These are phyloP conservation scores for Zygosaccharomyces lentus DNA, from an alignment of 805 yeast genomes.

Conservation along the genomic window DNA sequence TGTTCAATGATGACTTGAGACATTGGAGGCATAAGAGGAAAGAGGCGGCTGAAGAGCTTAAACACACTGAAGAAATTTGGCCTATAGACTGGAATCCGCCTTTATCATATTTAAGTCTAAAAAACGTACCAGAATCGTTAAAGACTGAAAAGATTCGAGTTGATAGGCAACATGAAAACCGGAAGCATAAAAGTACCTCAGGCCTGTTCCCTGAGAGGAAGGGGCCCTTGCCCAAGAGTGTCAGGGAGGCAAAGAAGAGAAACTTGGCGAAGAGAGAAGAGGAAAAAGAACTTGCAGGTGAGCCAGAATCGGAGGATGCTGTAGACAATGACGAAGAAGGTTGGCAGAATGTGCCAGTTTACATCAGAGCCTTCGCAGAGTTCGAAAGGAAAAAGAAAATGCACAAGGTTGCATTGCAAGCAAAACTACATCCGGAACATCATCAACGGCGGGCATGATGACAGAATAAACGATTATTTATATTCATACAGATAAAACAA, in stretches of 20 bases:
- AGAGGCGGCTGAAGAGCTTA: slow-evolving; percentile 53
- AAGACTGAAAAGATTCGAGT: slow-evolving; percentile 27
- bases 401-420: neutral
- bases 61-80: slow-evolving; percentile 48
- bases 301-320: slow-evolving; percentile 13
- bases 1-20: slow-evolving; percentile 79
- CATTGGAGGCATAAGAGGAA: slow-evolving; percentile 67
- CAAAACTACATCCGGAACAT: neutral
- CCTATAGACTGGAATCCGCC: slow-evolving; percentile 63
- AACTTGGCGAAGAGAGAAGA: slow-evolving; percentile 13
- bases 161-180: slow-evolving; percentile 19
- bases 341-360: slow-evolving; percentile 63
- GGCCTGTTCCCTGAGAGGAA: slow-evolving; percentile 35
- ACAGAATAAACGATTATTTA: neutral
- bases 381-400: slow-evolving; percentile 64
- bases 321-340: slow-evolving; percentile 41
- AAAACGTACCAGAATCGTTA: slow-evolving; percentile 43
- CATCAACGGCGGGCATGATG: neutral
- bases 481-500: neutral
- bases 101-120: slow-evolving; percentile 37
- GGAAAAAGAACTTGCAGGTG: slow-evolving; percentile 3
- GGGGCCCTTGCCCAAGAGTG: slow-evolving; percentile 33
- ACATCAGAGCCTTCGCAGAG: slow-evolving; percentile 77
- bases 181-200: slow-evolving; percentile 20
- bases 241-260: slow-evolving; percentile 30